Evolutionary conservation across 805 yeast genomes (phyloP), one percentile per base, ranked within the genome.

Genomic region (Peterozyma xylosa): DNA sequence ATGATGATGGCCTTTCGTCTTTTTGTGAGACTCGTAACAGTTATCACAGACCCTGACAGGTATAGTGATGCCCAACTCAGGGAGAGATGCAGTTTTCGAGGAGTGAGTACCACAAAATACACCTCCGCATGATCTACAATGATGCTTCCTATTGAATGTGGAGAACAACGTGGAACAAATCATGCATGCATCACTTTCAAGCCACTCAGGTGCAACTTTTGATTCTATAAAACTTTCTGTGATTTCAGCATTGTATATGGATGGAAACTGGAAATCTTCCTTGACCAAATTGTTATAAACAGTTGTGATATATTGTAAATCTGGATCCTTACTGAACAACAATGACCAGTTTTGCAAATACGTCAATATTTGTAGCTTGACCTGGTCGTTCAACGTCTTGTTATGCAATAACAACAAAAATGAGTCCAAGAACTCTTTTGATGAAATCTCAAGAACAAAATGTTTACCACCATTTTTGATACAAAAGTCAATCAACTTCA

Each of bases 121-220:
- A 3, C 97, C 97, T 18, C 99, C 99, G 65, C 99, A 93, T 42
- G 95, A 84, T 42, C 99, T 74, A 62, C 99, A 93, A 63, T 93
- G 99, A 61, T 93, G 99, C 59, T 91, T 89, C 56, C 99, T 74
- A 59, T 86, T 89, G 48, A 90, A 67, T 58, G 91, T 74, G 1
- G 93, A 70, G 57, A 93, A 93, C 13, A 81, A 66, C 36, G 72
- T 78, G 42, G 95, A 88, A 52, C 97, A 88, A 44, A 87, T 79
- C 97, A 93, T 90, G 62, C 99, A 93, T 3, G 87, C 87, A 53
- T 88, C 96, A 10, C 90, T 84, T 56, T 93, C 99, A 17, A 86
- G 82, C 99, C 99, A 93, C 53, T 89, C 97, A 0, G 99, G 98
- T 2, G 99, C 97, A 4, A 90, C 90, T 48, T 80, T 84, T 2